Base-by-base conservation (phyloP, 1,139 yeast genomes). In the Yarrowia galli region DNA sequence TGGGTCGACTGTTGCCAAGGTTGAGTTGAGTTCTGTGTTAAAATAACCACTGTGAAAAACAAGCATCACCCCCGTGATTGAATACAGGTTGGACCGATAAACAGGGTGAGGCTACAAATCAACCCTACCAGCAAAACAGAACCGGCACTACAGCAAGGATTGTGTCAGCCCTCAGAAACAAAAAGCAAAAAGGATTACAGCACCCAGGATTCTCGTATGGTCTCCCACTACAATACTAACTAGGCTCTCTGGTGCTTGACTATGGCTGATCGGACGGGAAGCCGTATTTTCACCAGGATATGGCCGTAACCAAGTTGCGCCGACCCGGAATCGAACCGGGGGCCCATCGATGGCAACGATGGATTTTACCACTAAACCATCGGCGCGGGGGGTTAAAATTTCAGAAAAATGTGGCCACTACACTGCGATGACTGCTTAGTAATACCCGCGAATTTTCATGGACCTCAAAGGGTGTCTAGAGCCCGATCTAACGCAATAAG, bases 221-320 rank as follows among this genome's bases (percentile, higher is more conserved):
- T 54, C 60, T 54, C 60, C 60, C 60, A 54, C 60, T 54, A 54
- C 60, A 54, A 54, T 54, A 54, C 60, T 54, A 54, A 38, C 60
- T 54, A 54, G 60, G 60, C 60, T 54, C 60, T 54, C 60, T 54
- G 60, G 60, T 54, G 60, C 60, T 54, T 54, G 60, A 54, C 60
- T 54, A 54, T 54, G 60, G 60, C 60, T 54, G 60, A 54, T 54
- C 60, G 60, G 60, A 54, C 60, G 46, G 45, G 46, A 54, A 54
- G 46, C 60, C 60, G 60, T 53, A 53, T 53, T 53, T 53, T 53
- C 60, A 53, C 60, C 60, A 53, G 60, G 60, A 53, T 53, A 53
- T 53, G 60, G 60, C 60, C 60, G 60, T 36, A 53, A 53, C 60
- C 60, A 10, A 49, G 36, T 18, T 53, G 60, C 60, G 60, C 60